A percentile compares a stretch with the other conserved stretches of the same genome.
These are phyloP conservation scores for Nitzschia sp. DNA, from an alignment of 108 stramenopile species.

Conservation along the genomic window DNA sequence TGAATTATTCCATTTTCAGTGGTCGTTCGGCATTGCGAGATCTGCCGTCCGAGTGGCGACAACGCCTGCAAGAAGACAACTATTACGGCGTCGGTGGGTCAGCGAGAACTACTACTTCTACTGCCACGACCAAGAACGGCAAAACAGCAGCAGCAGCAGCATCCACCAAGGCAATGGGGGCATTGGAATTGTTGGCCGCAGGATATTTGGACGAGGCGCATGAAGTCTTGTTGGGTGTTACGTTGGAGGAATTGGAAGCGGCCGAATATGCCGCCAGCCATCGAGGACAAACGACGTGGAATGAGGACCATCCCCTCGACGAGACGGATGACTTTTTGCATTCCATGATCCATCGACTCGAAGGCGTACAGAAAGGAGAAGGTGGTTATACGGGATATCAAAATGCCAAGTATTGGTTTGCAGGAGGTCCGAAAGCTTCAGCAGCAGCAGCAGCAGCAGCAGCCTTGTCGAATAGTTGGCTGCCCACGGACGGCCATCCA, in stretches of 20 bases:
- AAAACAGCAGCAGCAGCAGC: not conserved
- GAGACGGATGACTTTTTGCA: slow-evolving; percentile 33
- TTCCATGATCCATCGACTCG: slow-evolving; percentile 39
- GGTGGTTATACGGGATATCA: slow-evolving; percentile 36
- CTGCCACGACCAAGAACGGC: too few species aligned
- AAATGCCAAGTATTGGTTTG: slow-evolving; percentile 44
- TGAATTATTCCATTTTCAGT: not conserved
- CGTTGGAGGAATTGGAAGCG: slow-evolving; percentile 12
- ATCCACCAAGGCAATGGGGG: not conserved
- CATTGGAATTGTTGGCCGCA: slow-evolving; percentile 6
- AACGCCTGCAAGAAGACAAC: not conserved
- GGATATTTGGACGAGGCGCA: slow-evolving; percentile 35
- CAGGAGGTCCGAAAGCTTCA: slow-evolving; percentile 35
- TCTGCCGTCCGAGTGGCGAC: not conserved
- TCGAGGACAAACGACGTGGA: slow-evolving; percentile 40
- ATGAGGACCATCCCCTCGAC: slow-evolving; percentile 28
- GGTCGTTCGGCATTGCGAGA: not conserved
- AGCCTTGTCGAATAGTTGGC: too few species aligned
- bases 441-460: too few species aligned
- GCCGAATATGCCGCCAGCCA: slow-evolving; percentile 52
- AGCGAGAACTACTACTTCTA: too few species aligned
- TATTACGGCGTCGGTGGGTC: too few species aligned
- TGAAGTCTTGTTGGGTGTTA: slow-evolving; percentile 43
- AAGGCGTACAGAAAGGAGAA: slow-evolving; percentile 30
- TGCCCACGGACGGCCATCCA: not conserved